Conservation (phyloP, 495 filamentous ascomycete genomes). For the Trichoderma orchidacearum region DNA sequence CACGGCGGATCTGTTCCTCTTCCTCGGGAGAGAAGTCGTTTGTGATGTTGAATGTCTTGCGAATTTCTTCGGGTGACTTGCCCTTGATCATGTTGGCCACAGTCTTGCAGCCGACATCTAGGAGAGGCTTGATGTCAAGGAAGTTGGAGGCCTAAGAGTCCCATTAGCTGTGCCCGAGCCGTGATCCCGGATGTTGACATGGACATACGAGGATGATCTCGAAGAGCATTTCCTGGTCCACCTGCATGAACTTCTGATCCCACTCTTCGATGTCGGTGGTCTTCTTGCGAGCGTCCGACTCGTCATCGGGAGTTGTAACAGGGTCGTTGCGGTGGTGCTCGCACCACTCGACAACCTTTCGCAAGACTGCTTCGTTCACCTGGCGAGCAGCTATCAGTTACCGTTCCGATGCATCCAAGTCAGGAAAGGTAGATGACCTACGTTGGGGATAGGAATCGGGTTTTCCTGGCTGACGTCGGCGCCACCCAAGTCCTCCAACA, state of each 20-base stretch:
- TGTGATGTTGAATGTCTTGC: constrained; percentile 74
- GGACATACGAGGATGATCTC: constrained; percentile 88
- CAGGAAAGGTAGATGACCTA: constrained; percentile 20
- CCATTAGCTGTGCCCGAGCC: constrained; percentile 2
- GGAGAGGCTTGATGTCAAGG: constrained; percentile 68
- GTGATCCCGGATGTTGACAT: not conserved
- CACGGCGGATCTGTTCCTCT: constrained; percentile 69
- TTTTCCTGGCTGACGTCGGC: constrained; percentile 50
- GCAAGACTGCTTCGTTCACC: constrained; percentile 87
- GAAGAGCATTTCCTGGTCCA: constrained; percentile 98
- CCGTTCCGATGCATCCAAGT: not conserved
- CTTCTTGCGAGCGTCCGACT: constrained; percentile 91
- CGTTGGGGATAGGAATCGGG: constrained; percentile 69
- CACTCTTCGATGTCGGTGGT: constrained; percentile 98
- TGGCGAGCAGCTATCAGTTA: constrained; percentile 16
- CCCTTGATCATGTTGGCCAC: constrained; percentile 84
- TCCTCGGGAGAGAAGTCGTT: constrained; percentile 76
- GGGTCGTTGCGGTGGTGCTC: constrained; percentile 85
- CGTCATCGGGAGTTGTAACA: constrained; percentile 60
- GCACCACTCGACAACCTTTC: constrained; percentile 97
- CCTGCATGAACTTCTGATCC: constrained; percentile 99
- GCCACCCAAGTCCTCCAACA: constrained; percentile 84
- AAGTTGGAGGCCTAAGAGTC: constrained; percentile 53
- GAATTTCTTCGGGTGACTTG: constrained; percentile 69
- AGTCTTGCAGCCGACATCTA: constrained; percentile 75